These are phyloP conservation scores for Ganoderma leucocontextum DNA, from an alignment of 1,284 basidiomycete genomes.

Conservation along the genomic window DNA sequence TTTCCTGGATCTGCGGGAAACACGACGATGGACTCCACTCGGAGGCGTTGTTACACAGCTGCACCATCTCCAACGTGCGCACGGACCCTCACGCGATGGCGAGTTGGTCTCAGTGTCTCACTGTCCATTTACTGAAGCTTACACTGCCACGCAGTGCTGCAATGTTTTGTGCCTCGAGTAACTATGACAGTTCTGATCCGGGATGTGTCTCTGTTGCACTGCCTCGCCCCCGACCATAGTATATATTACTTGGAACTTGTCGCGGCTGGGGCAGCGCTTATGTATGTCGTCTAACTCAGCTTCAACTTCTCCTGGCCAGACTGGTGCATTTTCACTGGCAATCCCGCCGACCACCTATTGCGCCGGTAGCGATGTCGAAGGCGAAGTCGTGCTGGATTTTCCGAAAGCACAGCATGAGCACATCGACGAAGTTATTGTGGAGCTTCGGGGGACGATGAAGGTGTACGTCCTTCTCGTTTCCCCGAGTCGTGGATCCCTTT, in stretches of 20 bases:
- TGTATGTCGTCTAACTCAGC: neutral
- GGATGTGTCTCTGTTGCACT: neutral
- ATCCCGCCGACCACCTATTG: neutral
- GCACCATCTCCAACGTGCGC: neutral
- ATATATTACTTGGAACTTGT: neutral
- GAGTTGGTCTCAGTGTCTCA: neutral
- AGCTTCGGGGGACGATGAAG: neutral
- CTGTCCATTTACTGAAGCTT: neutral
- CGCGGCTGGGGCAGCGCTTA: neutral
- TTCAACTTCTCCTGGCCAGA: neutral
- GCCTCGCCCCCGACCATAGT: neutral
- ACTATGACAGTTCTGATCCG: neutral
- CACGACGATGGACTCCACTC: neutral
- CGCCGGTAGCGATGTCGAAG: neutral
- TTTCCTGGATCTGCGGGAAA: too few species aligned
- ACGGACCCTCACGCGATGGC: too few species aligned
- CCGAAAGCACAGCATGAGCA: neutral
- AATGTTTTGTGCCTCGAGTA: neutral
- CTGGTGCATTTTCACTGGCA: neutral
- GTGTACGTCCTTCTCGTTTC: neutral
- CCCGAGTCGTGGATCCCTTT: neutral
- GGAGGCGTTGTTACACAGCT: neutral
- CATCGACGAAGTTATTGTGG: neutral
- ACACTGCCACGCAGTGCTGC: neutral
- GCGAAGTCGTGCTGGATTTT: neutral